Evolutionary conservation across 2,329 filamentous ascomycete genomes (phyloP).

Genomic region (Curvularia lunata): DNA sequence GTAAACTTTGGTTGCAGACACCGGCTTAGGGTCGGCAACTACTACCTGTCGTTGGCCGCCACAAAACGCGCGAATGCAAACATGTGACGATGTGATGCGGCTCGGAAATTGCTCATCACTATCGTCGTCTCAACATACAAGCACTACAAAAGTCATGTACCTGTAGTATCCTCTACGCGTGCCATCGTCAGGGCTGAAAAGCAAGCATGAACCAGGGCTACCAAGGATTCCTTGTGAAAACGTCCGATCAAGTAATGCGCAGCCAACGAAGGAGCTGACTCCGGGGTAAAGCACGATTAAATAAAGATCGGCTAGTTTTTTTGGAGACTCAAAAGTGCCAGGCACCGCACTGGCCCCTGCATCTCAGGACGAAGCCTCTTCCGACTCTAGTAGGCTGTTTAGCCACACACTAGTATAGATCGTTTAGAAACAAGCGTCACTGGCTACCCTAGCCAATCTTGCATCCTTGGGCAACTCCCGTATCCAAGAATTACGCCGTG

Average conservation of each 20-base stretch:
- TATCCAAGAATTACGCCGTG: constrained; percentile 7
- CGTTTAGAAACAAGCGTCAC: constrained; percentile 7
- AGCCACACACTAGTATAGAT: constrained; percentile 6
- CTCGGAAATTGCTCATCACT: background rate
- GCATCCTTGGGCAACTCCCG: constrained; percentile 12
- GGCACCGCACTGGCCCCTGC: constrained; percentile 8
- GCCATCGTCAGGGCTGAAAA: constrained; percentile 3
- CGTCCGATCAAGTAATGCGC: constrained; percentile 7
- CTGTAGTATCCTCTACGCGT: background rate
- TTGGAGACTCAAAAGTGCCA: constrained; percentile 5
- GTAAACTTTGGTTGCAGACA: background rate
- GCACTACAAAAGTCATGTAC: background rate
- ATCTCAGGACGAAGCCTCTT: constrained; percentile 4
- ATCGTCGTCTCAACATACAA: background rate
- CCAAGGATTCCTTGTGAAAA: constrained; percentile 2
- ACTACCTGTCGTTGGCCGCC: constrained; percentile 1
- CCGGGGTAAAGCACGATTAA: constrained; percentile 11
- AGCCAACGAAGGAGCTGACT: constrained; percentile 2
- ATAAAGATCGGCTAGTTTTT: constrained; percentile 5
- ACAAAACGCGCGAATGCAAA: background rate
- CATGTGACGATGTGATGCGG: background rate
- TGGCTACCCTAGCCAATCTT: constrained; percentile 5
- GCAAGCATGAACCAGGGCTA: constrained; percentile 1
- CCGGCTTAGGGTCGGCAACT: constrained; percentile 13
- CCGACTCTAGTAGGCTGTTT: constrained; percentile 1